A percentile compares a stretch with the other conserved stretches of the same genome.
Evolutionary conservation across 176 grass and related monocot species (phyloP).

Genomic region (maize (Zea mays)): DNA sequence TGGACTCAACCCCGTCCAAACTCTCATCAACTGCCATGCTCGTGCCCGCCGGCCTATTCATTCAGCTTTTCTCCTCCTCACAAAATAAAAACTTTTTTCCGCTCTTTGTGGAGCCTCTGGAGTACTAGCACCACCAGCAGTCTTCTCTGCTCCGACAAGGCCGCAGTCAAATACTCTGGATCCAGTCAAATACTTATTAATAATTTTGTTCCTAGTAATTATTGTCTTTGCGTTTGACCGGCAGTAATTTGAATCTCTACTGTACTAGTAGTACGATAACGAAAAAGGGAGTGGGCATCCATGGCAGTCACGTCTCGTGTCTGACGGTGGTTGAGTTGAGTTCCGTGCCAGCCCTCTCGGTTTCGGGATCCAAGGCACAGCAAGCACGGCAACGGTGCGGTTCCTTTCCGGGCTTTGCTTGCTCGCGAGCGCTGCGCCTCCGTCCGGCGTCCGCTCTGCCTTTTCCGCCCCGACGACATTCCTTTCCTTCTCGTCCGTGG

Average conservation of each 20-base stretch:
- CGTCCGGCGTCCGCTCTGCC: background rate
- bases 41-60: background rate
- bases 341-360: background rate
- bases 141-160: too few relatives aligned
- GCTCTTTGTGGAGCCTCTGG: too few relatives aligned
- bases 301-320: background rate
- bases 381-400: background rate
- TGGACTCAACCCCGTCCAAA: conserved; percentile 40
- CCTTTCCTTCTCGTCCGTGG: conserved; percentile 28
- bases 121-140: too few relatives aligned
- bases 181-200: too few relatives aligned
- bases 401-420: background rate
- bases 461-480: background rate
- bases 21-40: background rate
- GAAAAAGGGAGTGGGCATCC: background rate
- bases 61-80: too few relatives aligned
- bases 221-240: too few relatives aligned
- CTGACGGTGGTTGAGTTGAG: background rate
- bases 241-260: too few relatives aligned
- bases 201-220: too few relatives aligned
- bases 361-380: background rate
- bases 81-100: too few relatives aligned
- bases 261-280: background rate
- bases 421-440: background rate
- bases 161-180: too few relatives aligned